Conservation (phyloP, 495 filamentous ascomycete genomes). For the Aspergillus carlsbadensis region DNA sequence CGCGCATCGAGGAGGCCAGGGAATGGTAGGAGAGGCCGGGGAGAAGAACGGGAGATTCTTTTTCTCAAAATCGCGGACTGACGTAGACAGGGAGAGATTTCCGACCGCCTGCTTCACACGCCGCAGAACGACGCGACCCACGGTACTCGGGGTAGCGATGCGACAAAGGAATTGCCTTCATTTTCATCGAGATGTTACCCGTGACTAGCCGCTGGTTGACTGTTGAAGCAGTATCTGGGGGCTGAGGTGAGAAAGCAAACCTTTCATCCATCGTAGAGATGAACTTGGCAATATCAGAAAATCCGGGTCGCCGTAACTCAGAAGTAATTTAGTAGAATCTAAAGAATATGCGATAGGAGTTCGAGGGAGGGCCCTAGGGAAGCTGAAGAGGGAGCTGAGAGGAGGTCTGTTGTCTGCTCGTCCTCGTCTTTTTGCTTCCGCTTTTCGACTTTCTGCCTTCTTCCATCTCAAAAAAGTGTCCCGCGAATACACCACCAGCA, state of each 20-base stretch:
- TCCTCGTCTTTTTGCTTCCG: conserved; percentile 10
- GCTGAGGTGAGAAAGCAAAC: too few species aligned
- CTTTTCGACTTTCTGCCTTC: conserved; percentile 15
- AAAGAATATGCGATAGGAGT: too few species aligned
- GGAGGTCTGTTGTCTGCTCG: neutral
- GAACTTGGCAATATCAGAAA: neutral
- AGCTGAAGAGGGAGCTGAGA: neutral
- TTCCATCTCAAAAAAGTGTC: neutral
- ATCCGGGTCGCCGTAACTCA: neutral
- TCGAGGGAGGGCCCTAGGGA: neutral
- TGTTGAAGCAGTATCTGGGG: neutral
- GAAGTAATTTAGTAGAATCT: too few species aligned
- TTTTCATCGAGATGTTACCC: neutral
- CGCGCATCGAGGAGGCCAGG: neutral
- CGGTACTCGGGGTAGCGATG: neutral
- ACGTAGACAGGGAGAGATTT: conserved; percentile 12
- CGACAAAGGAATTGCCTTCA: neutral
- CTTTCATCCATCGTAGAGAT: neutral
- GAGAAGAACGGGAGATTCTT: neutral
- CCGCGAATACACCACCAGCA: neutral
- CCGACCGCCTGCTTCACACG: conserved; percentile 36
- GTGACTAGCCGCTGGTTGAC: conserved; percentile 7
- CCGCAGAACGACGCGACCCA: neutral
- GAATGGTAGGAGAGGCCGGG: neutral
- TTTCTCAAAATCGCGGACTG: conserved; percentile 14